Conservation (phyloP, 192 early-diverging fungal species). For the Entomortierella chlamydospora region DNA sequence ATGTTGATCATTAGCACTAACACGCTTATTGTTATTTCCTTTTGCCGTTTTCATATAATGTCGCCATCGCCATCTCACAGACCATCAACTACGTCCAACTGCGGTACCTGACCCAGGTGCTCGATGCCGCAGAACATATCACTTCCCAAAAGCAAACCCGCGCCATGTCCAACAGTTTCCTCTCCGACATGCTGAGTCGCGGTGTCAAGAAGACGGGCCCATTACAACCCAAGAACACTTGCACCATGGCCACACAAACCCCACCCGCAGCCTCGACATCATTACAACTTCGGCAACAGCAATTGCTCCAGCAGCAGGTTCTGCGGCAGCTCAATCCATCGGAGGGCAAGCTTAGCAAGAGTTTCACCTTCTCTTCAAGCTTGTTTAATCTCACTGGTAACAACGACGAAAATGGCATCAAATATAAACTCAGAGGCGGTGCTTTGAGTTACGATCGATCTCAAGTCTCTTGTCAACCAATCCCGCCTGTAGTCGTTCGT, state of each 20-base stretch:
- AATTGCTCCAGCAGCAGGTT: conserved; percentile 2
- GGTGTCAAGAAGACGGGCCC: conserved; percentile 46
- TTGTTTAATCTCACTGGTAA: conserved; percentile 23
- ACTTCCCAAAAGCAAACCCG: conserved; percentile 40
- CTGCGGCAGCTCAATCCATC: not conserved
- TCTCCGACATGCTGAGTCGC: conserved; percentile 48
- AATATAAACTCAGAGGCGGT: conserved; percentile 31
- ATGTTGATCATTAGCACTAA: not conserved
- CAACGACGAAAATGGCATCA: not conserved
- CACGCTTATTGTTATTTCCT: no score
- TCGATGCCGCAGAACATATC: conserved; percentile 48
- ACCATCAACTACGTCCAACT: conserved; percentile 52
- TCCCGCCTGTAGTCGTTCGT: conserved; percentile 24
- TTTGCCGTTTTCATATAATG: conserved; percentile 15
- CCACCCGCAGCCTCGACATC: conserved; percentile 5
- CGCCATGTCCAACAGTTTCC: conserved; percentile 50
- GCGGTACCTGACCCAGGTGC: conserved; percentile 49
- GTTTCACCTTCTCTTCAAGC: conserved; percentile 16
- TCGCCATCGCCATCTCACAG: conserved; percentile 45
- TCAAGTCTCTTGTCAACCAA: conserved; percentile 17
- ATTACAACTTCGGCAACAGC: conserved; percentile 10
- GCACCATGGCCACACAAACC: conserved; percentile 33
- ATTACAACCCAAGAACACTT: conserved; percentile 16
- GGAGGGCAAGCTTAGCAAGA: conserved; percentile 23
- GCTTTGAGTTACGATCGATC: conserved; percentile 21